phyloP scores from a whole-genome alignment of 495 filamentous ascomycete species.

The Lasiosphaeria ovina region DNA sequence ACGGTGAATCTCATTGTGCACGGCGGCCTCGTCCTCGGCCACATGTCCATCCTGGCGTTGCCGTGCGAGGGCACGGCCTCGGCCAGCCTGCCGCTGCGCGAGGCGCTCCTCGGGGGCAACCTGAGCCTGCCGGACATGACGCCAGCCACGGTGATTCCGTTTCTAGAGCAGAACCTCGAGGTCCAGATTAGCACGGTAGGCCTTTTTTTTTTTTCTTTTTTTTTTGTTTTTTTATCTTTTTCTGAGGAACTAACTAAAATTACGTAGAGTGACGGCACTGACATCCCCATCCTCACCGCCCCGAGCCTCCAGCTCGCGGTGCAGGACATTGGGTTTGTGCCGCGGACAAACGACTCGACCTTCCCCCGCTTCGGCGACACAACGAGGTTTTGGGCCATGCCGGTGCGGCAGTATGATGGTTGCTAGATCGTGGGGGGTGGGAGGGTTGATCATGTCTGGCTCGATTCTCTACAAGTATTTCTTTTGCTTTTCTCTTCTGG shows the following conservation, averaged over 20 bases:
- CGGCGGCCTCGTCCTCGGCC: constrained; percentile 19
- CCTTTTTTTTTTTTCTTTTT: not conserved
- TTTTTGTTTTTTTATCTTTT: not conserved
- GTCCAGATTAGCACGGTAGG: constrained; percentile 22
- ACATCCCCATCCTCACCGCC: constrained; percentile 9
- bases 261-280: constrained; percentile 17
- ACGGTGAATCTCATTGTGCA: constrained; percentile 29
- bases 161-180: constrained; percentile 20
- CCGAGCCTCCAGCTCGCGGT: constrained; percentile 28
- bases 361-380: constrained; percentile 25
- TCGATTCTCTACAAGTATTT: too few relatives aligned
- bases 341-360: constrained; percentile 10
- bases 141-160: constrained; percentile 10
- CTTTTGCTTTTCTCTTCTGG: too few relatives aligned
- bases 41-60: constrained; percentile 23
- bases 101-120: constrained; percentile 9
- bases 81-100: constrained; percentile 16
- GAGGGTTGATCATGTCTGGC: too few relatives aligned
- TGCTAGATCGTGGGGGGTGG: not conserved
- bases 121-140: constrained; percentile 12
- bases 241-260: not conserved
- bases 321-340: constrained; percentile 18
- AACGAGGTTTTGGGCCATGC: constrained; percentile 18
- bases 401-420: not conserved
- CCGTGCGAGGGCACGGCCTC: constrained; percentile 17